Evolutionary conservation across 2,329 filamentous ascomycete genomes (phyloP), one percentile per base, ranked within the genome.

Genomic region (Ambrosiella beaveri): DNA sequence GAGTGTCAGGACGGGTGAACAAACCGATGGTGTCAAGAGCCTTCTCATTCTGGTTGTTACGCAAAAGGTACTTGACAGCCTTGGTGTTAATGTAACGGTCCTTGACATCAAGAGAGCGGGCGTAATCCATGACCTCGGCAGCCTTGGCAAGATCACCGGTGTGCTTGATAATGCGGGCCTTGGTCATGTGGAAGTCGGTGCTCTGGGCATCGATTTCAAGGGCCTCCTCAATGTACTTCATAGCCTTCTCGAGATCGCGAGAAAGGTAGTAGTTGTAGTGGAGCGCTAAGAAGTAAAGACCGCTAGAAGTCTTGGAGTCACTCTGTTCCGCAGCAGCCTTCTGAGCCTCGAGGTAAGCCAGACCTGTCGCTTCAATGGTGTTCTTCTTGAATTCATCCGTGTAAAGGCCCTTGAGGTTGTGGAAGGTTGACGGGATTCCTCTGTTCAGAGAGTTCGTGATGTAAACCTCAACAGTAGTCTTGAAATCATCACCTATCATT

Each of bases 1-100:
- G 79, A 3, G 88, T 86, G 66, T 98, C 93, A 56, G 90, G 90
- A 57, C 91, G 79, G 0, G 94, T 98, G 71, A 98, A 98, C 63
- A 96, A 80, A 62, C 88, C 87, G 76, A 97, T 89, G 0, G 88
- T 95, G 65, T 87, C 81, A 57, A 97, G 73, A 0, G 87, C 91
- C 64, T 82, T 82, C 56, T 94, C 87, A 66, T 88, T 93, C 67
- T 96, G 82, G 69, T 96, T 82, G 71, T 95, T 95, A 58, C 93
- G 83, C 53, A 98, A 78, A 69, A 94, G 89, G 68, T 98, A 98
- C 69, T 98, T 98, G 61, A 91, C 90, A 54, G 89, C 85, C 73
- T 98, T 98, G 63, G 89, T 94, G 75, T 98, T 98, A 76, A 97
- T 97, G 69, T 97, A 95, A 50, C 93, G 84, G 68, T 98, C 93